Evolutionary conservation across 2,329 filamentous ascomycete species (phyloP), one percentile per base, ranked within the genome.

Genomic region (Colletotrichum siamense): DNA sequence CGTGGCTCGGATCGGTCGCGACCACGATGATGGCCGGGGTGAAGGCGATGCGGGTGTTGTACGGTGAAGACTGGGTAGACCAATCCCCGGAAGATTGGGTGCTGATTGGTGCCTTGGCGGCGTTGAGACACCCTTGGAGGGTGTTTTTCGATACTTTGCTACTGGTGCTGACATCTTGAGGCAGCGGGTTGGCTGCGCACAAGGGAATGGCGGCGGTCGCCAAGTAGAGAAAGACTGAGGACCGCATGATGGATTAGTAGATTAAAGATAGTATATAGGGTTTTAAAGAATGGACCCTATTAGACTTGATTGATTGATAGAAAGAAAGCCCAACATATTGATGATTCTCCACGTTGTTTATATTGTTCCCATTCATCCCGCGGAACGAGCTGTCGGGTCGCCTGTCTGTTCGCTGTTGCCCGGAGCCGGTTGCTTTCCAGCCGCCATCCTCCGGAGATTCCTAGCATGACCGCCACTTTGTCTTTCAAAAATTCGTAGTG

Each of bases 11-110:
- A 5, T 84, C 87, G 6, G 79, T 83, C 1, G 88, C 87, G 1
- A 86, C 81, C 0, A 86, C 86, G 30, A 90, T 86, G n/a, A 85
- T 86, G 8, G 82, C 82, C 0, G 88, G 89, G 12, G 83, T 88
- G 71, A 78, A 82, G 26, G 81, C 81, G 22, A 83, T 77, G 13
- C 83, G 81, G 24, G 82, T 76, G 77, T 85, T 85, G 79, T 79
- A 85, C 4, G 83, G 79, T 5, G 80, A 69, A 12, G 62, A 64
- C 34, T 61, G 87, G 6, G 49, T 61, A 18, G 69, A 22, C 77
- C 77, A 78, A 36, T 70, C 65, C 4, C 59, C n/a, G 0, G 82
- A 79, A 57, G 78, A 78, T 15, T 76, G 65, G 0, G 74, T 73
- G 28, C 77, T 71, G 62, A 78, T 78, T 5, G 81, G 79, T 0